phyloP scores from a whole-genome alignment of 805 yeast genomes.

The Monosporozyma aerobia region DNA sequence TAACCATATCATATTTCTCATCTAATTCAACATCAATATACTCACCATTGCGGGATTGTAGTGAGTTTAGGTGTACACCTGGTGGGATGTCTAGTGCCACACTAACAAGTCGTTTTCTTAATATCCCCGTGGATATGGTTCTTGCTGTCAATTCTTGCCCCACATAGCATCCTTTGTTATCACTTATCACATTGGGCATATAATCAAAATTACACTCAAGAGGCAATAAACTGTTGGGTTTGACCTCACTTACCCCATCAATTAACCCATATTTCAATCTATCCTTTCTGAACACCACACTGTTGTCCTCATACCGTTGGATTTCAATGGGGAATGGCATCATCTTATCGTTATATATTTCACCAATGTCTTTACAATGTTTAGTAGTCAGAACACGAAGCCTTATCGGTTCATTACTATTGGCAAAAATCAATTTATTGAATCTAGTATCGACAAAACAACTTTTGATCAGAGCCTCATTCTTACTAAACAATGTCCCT shows the following conservation, averaged over 20 bases:
- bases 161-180: constrained; percentile 89
- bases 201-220: constrained; percentile 73
- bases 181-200: constrained; percentile 64
- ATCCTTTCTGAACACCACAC: constrained; percentile 31
- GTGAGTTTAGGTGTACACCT: background rate
- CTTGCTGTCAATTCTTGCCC: constrained; percentile 95
- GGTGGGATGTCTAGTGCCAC: constrained; percentile 24
- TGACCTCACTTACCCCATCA: constrained; percentile 43
- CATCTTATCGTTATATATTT: constrained; percentile 17
- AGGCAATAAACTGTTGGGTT: constrained; percentile 53
- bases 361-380: constrained; percentile 19
- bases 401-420: constrained; percentile 64
- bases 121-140: constrained; percentile 70
- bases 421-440: constrained; percentile 46
- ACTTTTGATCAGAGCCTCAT: background rate
- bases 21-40: constrained; percentile 10
- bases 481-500: constrained; percentile 13
- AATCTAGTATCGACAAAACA: constrained; percentile 12
- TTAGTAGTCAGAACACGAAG: constrained; percentile 38
- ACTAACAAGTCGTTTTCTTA: constrained; percentile 79
- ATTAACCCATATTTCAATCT: constrained; percentile 42
- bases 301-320: constrained; percentile 13
- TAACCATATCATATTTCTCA: background rate
- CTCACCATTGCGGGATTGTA: background rate
- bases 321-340: constrained; percentile 22